Percentiles rank a stretch among this genome's conserved stretches.
These are phyloP conservation scores for Endothia cerciana DNA, from an alignment of 2,329 filamentous ascomycete species.

Conservation along the genomic window DNA sequence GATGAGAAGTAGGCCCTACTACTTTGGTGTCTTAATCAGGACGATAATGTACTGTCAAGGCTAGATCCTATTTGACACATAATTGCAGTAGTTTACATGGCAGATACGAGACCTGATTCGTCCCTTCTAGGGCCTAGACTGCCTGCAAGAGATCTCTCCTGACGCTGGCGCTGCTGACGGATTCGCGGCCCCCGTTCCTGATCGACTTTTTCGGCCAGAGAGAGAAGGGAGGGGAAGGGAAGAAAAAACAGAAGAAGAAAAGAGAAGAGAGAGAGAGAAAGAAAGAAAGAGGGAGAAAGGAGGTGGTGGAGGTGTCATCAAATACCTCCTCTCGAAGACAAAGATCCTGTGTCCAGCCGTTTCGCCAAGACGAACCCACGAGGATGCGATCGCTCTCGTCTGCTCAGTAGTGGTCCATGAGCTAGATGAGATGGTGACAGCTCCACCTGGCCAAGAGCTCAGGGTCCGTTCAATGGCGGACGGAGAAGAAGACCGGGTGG, in stretches of 20 bases:
- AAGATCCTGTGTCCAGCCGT: neutral
- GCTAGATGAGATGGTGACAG: neutral
- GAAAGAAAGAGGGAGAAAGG: no score
- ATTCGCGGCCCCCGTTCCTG: neutral
- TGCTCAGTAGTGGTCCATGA: neutral
- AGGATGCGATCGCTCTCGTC: constrained; percentile 8
- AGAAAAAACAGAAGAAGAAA: neutral
- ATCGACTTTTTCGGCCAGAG: neutral
- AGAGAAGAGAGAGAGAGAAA: neutral
- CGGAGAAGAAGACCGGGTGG: neutral
- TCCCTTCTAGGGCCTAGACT: neutral
- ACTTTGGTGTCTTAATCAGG: neutral
- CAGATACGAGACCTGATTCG: neutral
- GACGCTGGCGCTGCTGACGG: neutral
- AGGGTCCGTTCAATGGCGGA: neutral
- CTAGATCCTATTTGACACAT: neutral
- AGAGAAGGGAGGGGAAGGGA: neutral
- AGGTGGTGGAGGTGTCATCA: no score
- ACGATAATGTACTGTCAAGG: neutral
- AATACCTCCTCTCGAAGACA: no score
- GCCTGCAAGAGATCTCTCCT: neutral
- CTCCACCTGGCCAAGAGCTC: neutral
- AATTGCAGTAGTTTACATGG: neutral
- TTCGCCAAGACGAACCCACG: constrained; percentile 26
- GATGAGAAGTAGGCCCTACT: neutral